These are phyloP conservation scores for Botrytis galanthina DNA, from an alignment of 2,329 filamentous ascomycete species.

Conservation along the genomic window DNA sequence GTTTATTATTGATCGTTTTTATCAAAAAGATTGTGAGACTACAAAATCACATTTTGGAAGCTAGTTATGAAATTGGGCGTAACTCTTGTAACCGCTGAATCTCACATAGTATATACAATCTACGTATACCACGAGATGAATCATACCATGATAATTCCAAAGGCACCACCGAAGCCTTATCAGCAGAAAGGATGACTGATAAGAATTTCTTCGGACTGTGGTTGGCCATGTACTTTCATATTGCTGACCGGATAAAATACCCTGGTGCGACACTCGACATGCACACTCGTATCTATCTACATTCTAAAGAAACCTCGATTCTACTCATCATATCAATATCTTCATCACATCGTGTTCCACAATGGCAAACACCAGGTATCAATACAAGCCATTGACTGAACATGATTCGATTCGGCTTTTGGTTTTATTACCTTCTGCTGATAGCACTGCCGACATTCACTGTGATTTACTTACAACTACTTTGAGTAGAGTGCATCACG, in stretches of 20 bases:
- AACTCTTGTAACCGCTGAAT: too few species aligned
- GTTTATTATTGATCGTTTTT: too few species aligned
- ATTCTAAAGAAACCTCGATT: not conserved
- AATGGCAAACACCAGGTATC: not conserved
- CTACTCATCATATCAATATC: not conserved
- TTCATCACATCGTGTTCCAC: fast-evolving
- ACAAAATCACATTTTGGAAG: too few species aligned
- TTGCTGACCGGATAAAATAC: not conserved
- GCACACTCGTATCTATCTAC: not conserved
- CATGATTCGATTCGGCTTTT: not conserved
- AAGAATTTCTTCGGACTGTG: not conserved
- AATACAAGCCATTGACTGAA: not conserved
- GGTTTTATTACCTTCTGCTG: not conserved
- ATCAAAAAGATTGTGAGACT: too few species aligned
- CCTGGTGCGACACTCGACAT: not conserved
- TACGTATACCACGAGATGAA: not conserved
- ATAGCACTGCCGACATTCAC: not conserved
- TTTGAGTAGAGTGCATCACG: not conserved
- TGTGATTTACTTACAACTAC: not conserved
- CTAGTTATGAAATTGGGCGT: too few species aligned
- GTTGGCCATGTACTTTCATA: not conserved
- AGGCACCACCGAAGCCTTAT: fast-evolving
- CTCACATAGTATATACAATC: too few species aligned
- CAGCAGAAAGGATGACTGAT: not conserved
- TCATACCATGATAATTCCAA: fast-evolving